phyloP scores from a whole-genome alignment of 2,329 filamentous ascomycete species.

The Aspergillus quadricinctus region DNA sequence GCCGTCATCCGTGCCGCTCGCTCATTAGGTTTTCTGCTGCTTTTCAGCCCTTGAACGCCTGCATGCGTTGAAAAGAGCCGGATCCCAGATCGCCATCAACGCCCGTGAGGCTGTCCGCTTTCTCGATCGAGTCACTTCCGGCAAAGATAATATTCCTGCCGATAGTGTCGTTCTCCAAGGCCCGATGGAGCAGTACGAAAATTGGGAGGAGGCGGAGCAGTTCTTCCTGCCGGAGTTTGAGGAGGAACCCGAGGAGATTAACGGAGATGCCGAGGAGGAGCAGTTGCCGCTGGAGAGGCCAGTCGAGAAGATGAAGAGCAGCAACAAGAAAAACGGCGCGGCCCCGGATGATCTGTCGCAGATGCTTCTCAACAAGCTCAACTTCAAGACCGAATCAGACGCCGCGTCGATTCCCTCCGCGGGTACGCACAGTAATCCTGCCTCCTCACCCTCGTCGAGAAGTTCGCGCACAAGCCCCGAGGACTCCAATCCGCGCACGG shows the following conservation, averaged over 20 bases:
- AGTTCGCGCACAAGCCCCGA: conserved; percentile 45
- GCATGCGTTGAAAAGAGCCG: conserved; percentile 41
- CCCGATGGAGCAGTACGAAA: conserved; percentile 47
- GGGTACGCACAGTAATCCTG: conserved; percentile 39
- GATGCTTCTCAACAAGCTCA: conserved; percentile 45
- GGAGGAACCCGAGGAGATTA: conserved; percentile 30
- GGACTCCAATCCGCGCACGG: conserved; percentile 27
- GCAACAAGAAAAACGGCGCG: conserved; percentile 19
- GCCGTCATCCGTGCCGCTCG: conserved; percentile 5
- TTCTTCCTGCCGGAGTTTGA: conserved; percentile 43
- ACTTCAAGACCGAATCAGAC: conserved; percentile 42
- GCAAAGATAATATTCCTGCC: conserved; percentile 41
- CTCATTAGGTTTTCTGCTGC: conserved; percentile 10
- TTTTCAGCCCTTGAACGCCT: conserved; percentile 44
- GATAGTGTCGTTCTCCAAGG: conserved; percentile 45
- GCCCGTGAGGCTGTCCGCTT: conserved; percentile 50
- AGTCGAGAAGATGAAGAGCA: conserved; percentile 17
- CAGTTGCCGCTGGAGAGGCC: conserved; percentile 15
- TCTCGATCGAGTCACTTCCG: conserved; percentile 48
- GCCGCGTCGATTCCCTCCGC: conserved; percentile 37
- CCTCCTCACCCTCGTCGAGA: conserved; percentile 41
- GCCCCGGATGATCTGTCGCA: conserved; percentile 41
- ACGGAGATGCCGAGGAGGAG: conserved; percentile 13
- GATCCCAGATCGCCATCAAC: conserved; percentile 46
- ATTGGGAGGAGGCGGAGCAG: conserved; percentile 44